A percentile compares a stretch with the other conserved stretches of the same genome.
Conservation (phyloP, 305 asterid genomes). For the Plantago coronopus region DNA sequence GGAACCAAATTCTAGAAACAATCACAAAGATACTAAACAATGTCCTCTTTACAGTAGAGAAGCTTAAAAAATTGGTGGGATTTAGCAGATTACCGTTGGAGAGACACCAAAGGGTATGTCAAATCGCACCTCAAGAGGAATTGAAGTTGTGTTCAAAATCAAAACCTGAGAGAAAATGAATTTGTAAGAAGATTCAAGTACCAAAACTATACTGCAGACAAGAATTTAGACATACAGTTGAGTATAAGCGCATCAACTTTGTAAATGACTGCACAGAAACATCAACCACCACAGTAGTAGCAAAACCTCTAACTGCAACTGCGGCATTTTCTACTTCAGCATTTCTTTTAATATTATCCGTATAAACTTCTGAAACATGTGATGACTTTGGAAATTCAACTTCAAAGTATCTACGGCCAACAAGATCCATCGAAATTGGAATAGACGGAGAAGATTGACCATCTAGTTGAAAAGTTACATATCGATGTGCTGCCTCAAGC, state of each 20-base stretch:
- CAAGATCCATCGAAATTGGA: conserved; percentile 97
- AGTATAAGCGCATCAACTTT: conserved; percentile 78
- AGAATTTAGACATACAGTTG: conserved; percentile 60
- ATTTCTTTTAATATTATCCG: conserved; percentile 36
- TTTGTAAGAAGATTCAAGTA: conserved; percentile 24
- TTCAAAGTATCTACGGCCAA: conserved; percentile 87
- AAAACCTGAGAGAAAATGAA: conserved; percentile 66
- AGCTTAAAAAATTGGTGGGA: conserved; percentile 15
- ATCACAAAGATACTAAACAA: not conserved
- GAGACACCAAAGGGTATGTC: conserved; percentile 96
- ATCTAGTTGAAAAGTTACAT: conserved; percentile 79
- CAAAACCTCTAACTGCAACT: conserved; percentile 51
- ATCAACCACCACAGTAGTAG: conserved; percentile 87
- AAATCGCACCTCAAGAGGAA: conserved; percentile 82
- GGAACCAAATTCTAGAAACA: conserved; percentile 17
- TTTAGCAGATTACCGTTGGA: conserved; percentile 64
- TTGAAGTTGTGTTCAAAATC: conserved; percentile 69
- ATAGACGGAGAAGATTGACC: conserved; percentile 73
- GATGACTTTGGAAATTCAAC: conserved; percentile 74
- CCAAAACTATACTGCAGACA: conserved; percentile 13
- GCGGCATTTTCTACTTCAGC: conserved; percentile 37
- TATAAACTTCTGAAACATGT: conserved; percentile 43
- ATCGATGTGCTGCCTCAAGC: conserved; percentile 64
- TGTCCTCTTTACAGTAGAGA: conserved; percentile 12
- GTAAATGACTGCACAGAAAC: conserved; percentile 81